phyloP scores from a whole-genome alignment of 2,329 filamentous ascomycete species.

The Beauveria sp. region DNA sequence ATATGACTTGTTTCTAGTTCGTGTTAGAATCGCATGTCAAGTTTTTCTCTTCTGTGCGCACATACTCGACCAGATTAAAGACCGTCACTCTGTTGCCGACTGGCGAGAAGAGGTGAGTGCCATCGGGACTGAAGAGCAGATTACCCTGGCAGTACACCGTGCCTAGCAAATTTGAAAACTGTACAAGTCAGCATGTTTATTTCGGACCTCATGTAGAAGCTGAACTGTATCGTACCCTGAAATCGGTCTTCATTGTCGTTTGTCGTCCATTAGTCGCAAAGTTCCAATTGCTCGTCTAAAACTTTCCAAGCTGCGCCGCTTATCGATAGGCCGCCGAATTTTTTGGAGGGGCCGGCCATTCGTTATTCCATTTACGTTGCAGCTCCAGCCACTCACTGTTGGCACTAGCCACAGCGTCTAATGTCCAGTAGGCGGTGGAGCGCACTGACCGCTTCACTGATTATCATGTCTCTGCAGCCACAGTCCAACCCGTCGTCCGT shows the following conservation, averaged over 20 bases:
- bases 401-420: not conserved
- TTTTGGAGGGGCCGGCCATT: constrained; percentile 25
- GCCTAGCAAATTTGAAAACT: constrained; percentile 98
- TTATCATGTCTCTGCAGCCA: not conserved
- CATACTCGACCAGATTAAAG: constrained; percentile 91
- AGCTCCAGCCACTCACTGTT: constrained; percentile 13
- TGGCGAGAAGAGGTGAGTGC: constrained; percentile 88
- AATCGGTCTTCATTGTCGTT: constrained; percentile 93
- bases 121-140: constrained; percentile 91
- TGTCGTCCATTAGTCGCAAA: constrained; percentile 27
- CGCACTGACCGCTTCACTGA: constrained; percentile 15
- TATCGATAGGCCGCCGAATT: constrained; percentile 27
- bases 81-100: constrained; percentile 94
- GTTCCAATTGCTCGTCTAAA: constrained; percentile 19
- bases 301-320: constrained; percentile 19
- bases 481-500: not conserved
- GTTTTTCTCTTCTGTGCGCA: not conserved
- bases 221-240: constrained; percentile 60
- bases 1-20: constrained; percentile 69
- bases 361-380: constrained; percentile 26
- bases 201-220: too few species aligned
- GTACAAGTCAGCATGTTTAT: constrained; percentile 7
- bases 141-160: constrained; percentile 99
- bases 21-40: constrained; percentile 24
- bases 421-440: not conserved